Conservation (phyloP, 2,329 filamentous ascomycete species). For the Aspergillus nomiae region DNA sequence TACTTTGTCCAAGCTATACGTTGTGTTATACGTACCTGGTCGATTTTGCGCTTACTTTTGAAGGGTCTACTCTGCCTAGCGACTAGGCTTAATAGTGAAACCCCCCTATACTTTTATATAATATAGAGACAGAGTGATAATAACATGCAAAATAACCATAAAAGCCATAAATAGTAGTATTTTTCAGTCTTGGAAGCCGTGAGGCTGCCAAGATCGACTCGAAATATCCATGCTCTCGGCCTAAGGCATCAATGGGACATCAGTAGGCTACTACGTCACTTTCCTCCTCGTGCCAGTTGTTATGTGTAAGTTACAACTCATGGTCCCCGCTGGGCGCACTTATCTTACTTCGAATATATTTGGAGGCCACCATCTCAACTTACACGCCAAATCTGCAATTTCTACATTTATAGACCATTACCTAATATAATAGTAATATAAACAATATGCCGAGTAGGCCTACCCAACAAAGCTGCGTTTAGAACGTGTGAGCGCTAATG, state of each 20-base stretch:
- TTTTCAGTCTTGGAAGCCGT: not conserved
- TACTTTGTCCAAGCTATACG: not conserved
- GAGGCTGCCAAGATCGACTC: too few relatives aligned
- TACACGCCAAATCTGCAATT: not conserved
- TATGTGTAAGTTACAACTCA: not conserved
- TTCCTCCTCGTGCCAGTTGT: not conserved
- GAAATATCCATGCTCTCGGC: not conserved
- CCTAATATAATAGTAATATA: not conserved
- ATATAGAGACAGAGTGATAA: not conserved
- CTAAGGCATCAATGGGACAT: not conserved
- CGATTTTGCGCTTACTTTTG: too few relatives aligned
- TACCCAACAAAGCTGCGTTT: too few relatives aligned
- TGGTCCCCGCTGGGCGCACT: not conserved
- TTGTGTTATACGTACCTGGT: too few relatives aligned
- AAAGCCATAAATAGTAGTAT: not conserved
- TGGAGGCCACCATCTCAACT: not conserved
- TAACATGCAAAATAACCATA: not conserved
- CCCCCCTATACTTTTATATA: not conserved
- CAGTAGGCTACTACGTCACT: not conserved
- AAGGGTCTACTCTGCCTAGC: not conserved
- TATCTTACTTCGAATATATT: not conserved
- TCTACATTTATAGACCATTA: not conserved
- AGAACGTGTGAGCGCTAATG: not conserved
- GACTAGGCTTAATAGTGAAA: not conserved
- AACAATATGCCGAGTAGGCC: conserved; percentile 1